A percentile compares a stretch with the other conserved stretches of the same genome.
Evolutionary conservation across 2,329 filamentous ascomycete genomes (phyloP).

Genomic region (Didymella pomorum): DNA sequence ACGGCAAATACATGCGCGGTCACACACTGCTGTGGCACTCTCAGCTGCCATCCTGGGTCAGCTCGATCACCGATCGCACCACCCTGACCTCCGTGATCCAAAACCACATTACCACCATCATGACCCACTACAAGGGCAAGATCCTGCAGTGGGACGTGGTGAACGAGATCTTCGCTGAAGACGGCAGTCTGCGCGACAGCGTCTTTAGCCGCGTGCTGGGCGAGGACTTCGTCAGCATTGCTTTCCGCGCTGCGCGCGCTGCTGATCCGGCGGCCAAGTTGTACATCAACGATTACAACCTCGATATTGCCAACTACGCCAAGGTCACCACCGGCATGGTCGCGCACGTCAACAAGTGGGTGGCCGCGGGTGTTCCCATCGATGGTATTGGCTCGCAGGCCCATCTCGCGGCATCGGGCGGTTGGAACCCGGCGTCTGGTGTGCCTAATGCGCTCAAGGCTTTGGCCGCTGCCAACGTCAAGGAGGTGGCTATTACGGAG

Average conservation of each 20-base stretch:
- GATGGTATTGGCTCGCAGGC: not conserved
- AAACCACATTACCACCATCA: not conserved
- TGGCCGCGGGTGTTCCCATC: not conserved
- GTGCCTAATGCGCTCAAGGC: not conserved
- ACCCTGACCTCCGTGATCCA: not conserved
- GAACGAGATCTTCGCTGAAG: not conserved
- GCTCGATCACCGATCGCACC: not conserved
- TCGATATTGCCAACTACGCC: not conserved
- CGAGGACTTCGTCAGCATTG: not conserved
- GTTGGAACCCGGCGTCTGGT: not conserved
- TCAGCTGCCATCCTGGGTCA: not conserved
- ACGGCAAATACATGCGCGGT: not conserved
- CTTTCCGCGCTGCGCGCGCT: not conserved
- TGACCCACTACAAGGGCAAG: slow-evolving; percentile 1
- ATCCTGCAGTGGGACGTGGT: not conserved
- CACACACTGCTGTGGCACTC: not conserved
- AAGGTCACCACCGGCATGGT: not conserved
- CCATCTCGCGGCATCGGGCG: not conserved
- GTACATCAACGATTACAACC: not conserved
- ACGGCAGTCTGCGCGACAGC: not conserved
- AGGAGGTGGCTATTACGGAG: not conserved
- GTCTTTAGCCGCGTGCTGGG: not conserved
- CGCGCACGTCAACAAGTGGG: not conserved
- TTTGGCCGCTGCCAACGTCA: not conserved
- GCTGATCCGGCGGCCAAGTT: not conserved